Conservation (phyloP, 805 yeast genomes). For the Kodamaea kaohsiungensis region DNA sequence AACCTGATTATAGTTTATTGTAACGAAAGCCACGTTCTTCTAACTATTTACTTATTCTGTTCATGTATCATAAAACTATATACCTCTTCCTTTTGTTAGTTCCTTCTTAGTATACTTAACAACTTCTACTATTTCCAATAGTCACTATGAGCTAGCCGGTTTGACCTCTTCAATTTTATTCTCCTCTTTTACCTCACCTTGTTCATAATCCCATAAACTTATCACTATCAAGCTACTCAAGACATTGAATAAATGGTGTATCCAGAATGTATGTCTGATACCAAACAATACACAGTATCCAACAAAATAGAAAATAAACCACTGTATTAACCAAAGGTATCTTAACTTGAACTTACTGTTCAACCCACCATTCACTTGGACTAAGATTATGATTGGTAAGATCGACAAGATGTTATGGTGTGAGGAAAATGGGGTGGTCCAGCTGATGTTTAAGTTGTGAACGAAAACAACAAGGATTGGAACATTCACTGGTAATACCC, state of each 20-base stretch:
- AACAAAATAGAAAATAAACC: conserved; percentile 48
- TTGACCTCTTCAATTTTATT: background rate
- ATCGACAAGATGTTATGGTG: conserved; percentile 83
- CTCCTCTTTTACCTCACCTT: background rate
- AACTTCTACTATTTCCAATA: too few species aligned
- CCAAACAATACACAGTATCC: conserved; percentile 73
- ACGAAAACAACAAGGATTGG: conserved; percentile 81
- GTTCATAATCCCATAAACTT: conserved; percentile 7
- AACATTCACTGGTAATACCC: conserved; percentile 76
- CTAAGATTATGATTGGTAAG: conserved; percentile 65
- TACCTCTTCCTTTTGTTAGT: too few species aligned
- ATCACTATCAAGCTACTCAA: conserved; percentile 53
- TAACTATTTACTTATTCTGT: too few species aligned
- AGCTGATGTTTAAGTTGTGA: conserved; percentile 72
- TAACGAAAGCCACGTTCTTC: background rate
- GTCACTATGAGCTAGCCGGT: too few species aligned
- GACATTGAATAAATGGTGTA: conserved; percentile 74
- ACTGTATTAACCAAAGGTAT: background rate
- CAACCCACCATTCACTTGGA: conserved; percentile 48
- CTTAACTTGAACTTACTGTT: conserved; percentile 3
- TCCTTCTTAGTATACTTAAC: too few species aligned
- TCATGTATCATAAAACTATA: too few species aligned
- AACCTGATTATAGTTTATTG: background rate
- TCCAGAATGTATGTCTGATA: conserved; percentile 78
- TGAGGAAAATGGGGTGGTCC: conserved; percentile 84